phyloP scores from a whole-genome alignment of 1,284 basidiomycete species.

The Pseudozyma pruni region DNA sequence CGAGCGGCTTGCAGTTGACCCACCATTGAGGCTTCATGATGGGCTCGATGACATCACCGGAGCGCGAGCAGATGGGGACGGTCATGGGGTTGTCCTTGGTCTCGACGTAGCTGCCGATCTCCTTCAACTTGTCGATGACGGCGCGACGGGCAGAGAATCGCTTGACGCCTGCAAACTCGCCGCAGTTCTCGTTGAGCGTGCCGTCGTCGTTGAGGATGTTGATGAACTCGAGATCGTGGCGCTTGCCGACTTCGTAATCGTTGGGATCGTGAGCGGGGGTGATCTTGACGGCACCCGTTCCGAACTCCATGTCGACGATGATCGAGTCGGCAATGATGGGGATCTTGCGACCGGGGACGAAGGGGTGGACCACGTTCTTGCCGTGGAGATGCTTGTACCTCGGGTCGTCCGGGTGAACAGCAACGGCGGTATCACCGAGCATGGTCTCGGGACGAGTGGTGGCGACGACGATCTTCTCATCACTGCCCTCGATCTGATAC shows the following conservation, averaged over 20 bases:
- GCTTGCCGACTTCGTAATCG: conserved; percentile 92
- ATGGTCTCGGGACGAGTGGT: conserved; percentile 99
- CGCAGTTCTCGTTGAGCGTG: conserved; percentile 91
- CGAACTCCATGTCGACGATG: conserved; percentile 92
- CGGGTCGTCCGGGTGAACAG: conserved; percentile 91
- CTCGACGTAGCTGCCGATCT: conserved; percentile 86
- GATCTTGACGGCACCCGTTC: conserved; percentile 99
- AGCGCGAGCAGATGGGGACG: conserved; percentile 65
- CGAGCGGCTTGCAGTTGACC: conserved; percentile 92
- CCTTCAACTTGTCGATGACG: conserved; percentile 86
- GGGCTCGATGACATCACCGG: conserved; percentile 92
- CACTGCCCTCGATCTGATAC: conserved; percentile 85
- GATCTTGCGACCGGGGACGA: conserved; percentile 81
- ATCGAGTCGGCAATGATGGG: conserved; percentile 89
- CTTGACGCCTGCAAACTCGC: conserved; percentile 79
- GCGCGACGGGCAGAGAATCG: conserved; percentile 91
- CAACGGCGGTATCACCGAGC: conserved; percentile 97
- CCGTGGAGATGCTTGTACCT: conserved; percentile 97
- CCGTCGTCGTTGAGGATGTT: conserved; percentile 98
- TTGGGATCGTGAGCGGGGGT: conserved; percentile 99
- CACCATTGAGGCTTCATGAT: conserved; percentile 99
- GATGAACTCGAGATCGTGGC: conserved; percentile 92
- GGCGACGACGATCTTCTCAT: conserved; percentile 91
- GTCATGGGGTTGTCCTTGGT: conserved; percentile 77
- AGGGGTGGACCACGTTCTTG: conserved; percentile 91